A percentile compares a stretch with the other conserved stretches of the same genome.
Conservation (phyloP, 495 filamentous ascomycete species). For the Cercophora samala region DNA sequence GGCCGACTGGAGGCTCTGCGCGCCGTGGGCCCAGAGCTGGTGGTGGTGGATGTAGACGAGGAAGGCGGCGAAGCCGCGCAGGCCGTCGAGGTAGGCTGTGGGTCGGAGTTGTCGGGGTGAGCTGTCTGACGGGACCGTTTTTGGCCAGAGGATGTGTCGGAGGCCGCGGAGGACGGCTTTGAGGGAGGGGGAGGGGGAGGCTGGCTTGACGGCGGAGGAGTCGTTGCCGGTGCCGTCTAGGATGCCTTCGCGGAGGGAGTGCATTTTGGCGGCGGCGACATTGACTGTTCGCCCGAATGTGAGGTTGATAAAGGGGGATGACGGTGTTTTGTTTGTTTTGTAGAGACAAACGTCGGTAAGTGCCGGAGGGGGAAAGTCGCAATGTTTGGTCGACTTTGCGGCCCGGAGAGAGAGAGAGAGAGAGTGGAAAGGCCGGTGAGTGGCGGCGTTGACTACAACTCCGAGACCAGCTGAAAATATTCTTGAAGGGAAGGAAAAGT, state of each 20-base stretch:
- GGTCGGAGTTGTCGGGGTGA: constrained; percentile 25
- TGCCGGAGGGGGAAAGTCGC: not conserved
- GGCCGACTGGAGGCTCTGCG: constrained; percentile 17
- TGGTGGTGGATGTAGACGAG: constrained; percentile 49
- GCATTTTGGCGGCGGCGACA: constrained; percentile 1
- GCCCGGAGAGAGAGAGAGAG: no score
- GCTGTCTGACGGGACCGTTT: constrained; percentile 10
- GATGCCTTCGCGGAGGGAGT: constrained; percentile 9
- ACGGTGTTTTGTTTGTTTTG: not conserved
- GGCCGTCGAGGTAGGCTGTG: constrained; percentile 48
- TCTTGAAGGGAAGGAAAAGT: not conserved
- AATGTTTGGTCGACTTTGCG: not conserved
- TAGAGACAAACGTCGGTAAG: constrained; percentile 1
- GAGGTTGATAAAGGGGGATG: not conserved
- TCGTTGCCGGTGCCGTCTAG: constrained; percentile 6
- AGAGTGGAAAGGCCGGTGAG: no score
- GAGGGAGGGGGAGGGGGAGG: constrained; percentile 13
- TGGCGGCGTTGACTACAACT: not conserved
- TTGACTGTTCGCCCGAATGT: not conserved
- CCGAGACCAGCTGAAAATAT: constrained; percentile 4
- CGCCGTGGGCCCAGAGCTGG: constrained; percentile 39
- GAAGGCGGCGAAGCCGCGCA: constrained; percentile 45
- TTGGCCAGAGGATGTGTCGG: constrained; percentile 27
- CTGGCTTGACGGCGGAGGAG: not conserved
- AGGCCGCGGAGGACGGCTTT: constrained; percentile 26